Base-by-base conservation (phyloP, 2,329 filamentous ascomycete genomes). In the Apiospora kogelbergensis region DNA sequence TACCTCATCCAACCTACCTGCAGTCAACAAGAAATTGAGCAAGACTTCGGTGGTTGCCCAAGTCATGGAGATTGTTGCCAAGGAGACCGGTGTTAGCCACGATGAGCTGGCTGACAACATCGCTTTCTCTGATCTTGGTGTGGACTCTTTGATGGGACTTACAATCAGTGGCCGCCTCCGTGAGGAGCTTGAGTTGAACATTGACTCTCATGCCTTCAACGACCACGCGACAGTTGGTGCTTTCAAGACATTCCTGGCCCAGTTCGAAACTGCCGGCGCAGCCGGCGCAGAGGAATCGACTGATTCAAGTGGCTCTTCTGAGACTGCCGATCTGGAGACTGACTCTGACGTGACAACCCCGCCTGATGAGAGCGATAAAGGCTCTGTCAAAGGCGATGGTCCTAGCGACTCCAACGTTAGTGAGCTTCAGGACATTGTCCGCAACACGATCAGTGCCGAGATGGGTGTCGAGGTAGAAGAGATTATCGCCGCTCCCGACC, bases 381-480 rank as follows among this genome's bases (percentile, higher is more conserved):
- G 85, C 65, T 82, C 82, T 0, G 76, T 81, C 67, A 86, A 87
- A 74, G 80, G 81, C 20, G 82, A 83, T 15, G 71, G 68, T 22
- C 70, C 67, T 7, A n/a, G 69, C 20, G 84, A 83, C 30, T 77
- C 74, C 26, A 82, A 82, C 70, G 77, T 80, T 63, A 78, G 83
- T 72, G 81, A 84, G 76, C 75, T 87, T 45, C 80, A 84, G 81
- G 74, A 83, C 76, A 77, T 86, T 73, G 84, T 92, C 63, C 89
- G 91, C 78, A 85, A 87, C 67, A 91, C 90, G 68, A 89, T 93
- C 71, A 88, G 90, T n/a, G 83, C 86, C 45, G 91, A 93, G 78
- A 92, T 93, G 86, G 89, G 89, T 69, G 88, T 93, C n/a, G 87
- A 90, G 30, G 82, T 91, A 13, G 87, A 89, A 40, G 90, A 93